Evolutionary conservation across 257 asterid species (phyloP), one percentile per base, ranked within the genome.

Genomic region (Vinca minor): DNA sequence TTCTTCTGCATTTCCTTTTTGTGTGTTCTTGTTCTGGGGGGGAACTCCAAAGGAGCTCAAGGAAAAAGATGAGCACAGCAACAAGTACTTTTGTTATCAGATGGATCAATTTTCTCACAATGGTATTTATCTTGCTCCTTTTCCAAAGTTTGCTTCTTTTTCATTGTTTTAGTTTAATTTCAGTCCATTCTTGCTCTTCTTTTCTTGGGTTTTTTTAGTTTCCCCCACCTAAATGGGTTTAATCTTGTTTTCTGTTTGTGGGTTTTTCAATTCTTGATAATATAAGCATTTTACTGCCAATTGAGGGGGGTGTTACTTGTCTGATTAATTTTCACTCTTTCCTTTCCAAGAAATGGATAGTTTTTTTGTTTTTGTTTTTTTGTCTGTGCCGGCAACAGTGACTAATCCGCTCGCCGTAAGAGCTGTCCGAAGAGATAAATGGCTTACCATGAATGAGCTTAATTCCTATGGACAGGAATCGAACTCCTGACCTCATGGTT

Each of bases 61-160:
- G 64, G n/a, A 52, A 38, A 17, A 60, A 62, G 53, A 86, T 86
- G 96, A 77, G 83, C 42, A 68, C 83, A 53, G 88, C 87, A 58
- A 83, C 89, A 34, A 88, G 98, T 77, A 91, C 88, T 77, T 91
- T 91, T 63, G 78, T 88, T 61, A 82, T 91, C 69, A 82, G 89
- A 73, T 91, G 96, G 90, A 74, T 88, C 74, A 91, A 91, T 73
- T 88, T 91, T 69, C 82, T 91, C 12, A 91, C 95, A 18, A 79
- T 88, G 79, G 98, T 91, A 78, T 3, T 34, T n/a, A n/a, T n/a
- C n/a, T n/a, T 62, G 10, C 45, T n/a, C 64, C 65, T 13, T 73
- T 46, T 63, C 65, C 72, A 39, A 12, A 6, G 41, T 71, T 64
- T 15, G 63, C 28, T 72, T 29, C 57, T 52, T 65, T 23, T 9